Percentiles rank a stretch among this genome's conserved stretches.
Evolutionary conservation across 495 filamentous ascomycete species (phyloP).

Genomic region (Penicillium simplicissimum): DNA sequence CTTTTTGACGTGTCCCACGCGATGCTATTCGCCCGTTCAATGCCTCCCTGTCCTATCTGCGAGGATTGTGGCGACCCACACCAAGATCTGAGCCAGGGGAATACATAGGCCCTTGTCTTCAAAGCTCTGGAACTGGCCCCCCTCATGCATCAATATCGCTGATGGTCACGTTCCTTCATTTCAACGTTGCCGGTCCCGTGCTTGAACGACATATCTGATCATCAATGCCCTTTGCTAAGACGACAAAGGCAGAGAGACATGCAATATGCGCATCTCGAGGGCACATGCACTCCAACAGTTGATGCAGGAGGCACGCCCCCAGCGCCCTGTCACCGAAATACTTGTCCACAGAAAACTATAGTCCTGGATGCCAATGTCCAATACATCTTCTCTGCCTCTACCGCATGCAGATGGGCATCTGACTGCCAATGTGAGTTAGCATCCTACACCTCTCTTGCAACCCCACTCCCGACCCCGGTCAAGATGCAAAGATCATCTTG

Average conservation of each 20-base stretch:
- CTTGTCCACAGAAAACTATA: background rate
- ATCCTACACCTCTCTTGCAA: background rate
- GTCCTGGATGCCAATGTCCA: background rate
- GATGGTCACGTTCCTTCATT: conserved; percentile 5
- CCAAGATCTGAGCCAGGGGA: conserved; percentile 13
- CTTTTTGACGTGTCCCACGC: conserved; percentile 11
- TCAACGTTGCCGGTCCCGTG: background rate
- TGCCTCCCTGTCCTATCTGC: background rate
- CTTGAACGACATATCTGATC: background rate
- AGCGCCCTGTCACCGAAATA: background rate
- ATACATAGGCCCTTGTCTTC: background rate
- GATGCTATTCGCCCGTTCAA: conserved; percentile 18
- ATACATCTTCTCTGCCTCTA: background rate
- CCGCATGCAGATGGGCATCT: conserved; percentile 21
- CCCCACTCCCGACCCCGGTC: conserved; percentile 6
- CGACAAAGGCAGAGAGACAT: background rate
- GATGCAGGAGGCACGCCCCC: background rate
- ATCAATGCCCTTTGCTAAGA: background rate
- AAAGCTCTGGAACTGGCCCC: conserved; percentile 4
- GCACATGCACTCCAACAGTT: background rate
- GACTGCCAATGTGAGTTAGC: conserved; percentile 2
- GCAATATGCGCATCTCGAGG: background rate
- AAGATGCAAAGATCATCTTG: conserved; percentile 17
- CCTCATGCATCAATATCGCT: conserved; percentile 9
- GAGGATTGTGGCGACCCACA: conserved; percentile 1